Conservation (phyloP, 768 basidiomycete genomes). For the Mycena epipterygia region DNA sequence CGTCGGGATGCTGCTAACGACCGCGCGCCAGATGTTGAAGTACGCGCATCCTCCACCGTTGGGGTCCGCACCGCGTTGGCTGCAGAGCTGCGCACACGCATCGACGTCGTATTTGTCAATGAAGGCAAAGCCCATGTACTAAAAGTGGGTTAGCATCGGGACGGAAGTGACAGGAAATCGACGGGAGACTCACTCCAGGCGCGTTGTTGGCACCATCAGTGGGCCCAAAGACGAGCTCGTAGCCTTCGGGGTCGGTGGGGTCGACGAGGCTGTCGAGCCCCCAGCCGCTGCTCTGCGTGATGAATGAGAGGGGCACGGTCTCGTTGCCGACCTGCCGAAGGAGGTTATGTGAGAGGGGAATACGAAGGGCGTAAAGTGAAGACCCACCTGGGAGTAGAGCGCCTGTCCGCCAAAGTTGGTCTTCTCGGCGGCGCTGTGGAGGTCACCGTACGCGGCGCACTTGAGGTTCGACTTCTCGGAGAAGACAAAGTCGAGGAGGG, state of each 20-base stretch:
- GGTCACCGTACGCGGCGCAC: slow-evolving; percentile 57
- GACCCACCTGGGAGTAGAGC: slow-evolving; percentile 42
- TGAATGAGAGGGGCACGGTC: slow-evolving; percentile 48
- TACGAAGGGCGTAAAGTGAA: not conserved
- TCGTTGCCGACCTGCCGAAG: slow-evolving; percentile 36
- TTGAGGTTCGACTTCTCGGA: no score
- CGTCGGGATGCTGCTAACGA: slow-evolving; percentile 58
- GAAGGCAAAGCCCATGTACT: slow-evolving; percentile 67
- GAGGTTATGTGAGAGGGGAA: not conserved
- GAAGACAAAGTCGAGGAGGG: no score
- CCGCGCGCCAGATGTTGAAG: slow-evolving; percentile 68
- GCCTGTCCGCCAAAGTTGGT: slow-evolving; percentile 60
- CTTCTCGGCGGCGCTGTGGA: slow-evolving; percentile 59
- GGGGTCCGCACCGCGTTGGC: slow-evolving; percentile 55
- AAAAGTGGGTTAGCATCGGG: slow-evolving; percentile 18
- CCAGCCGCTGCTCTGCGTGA: slow-evolving; percentile 58
- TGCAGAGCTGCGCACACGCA: slow-evolving; percentile 60
- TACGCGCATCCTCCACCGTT: slow-evolving; percentile 60
- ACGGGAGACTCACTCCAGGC: slow-evolving; percentile 50
- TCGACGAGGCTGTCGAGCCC: slow-evolving; percentile 53
- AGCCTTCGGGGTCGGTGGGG: slow-evolving; percentile 56
- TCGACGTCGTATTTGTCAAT: slow-evolving; percentile 61
- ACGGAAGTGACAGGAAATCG: not conserved
- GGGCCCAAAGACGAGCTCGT: slow-evolving; percentile 60
- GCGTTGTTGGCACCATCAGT: slow-evolving; percentile 61